These are phyloP conservation scores for Glycine soja DNA, from an alignment of 306 rosid species.

Conservation along the genomic window DNA sequence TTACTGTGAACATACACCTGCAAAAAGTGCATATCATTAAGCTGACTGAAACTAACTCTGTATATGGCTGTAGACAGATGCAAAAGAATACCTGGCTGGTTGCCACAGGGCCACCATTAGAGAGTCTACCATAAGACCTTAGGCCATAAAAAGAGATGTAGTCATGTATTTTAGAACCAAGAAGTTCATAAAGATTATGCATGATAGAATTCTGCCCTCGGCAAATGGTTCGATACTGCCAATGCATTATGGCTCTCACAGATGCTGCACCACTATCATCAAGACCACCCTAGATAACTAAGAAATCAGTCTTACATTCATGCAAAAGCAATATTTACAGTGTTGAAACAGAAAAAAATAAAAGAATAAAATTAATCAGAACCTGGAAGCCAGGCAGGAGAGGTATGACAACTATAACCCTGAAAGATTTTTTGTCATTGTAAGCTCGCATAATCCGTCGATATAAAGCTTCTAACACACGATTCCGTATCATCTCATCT, in stretches of 20 bases:
- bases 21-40: conserved; percentile 31
- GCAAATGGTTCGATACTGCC: conserved; percentile 97
- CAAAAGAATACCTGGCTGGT: conserved; percentile 85
- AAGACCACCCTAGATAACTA: conserved; percentile 84
- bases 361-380: conserved; percentile 37
- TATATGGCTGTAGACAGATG: conserved; percentile 24
- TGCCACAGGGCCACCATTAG: conserved; percentile 85
- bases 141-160: conserved; percentile 96
- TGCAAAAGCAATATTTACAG: conserved; percentile 36
- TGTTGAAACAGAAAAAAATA: conserved; percentile 29
- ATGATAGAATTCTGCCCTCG: conserved; percentile 85
- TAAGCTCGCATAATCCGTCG: conserved; percentile 83
- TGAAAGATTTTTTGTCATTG: conserved; percentile 79
- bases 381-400: conserved; percentile 99
- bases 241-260: conserved; percentile 98
- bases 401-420: conserved; percentile 93
- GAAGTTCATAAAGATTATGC: conserved; percentile 73
- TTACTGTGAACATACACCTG: conserved; percentile 98
- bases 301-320: conserved; percentile 45
- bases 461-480: conserved; percentile 86
- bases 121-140: conserved; percentile 87
- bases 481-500: conserved; percentile 85
- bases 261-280: conserved; percentile 99
- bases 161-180: conserved; percentile 81
- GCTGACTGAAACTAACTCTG: conserved; percentile 41